Evolutionary conservation across 257 asterid genomes (phyloP).

Genomic region (Solanum peruvianum): DNA sequence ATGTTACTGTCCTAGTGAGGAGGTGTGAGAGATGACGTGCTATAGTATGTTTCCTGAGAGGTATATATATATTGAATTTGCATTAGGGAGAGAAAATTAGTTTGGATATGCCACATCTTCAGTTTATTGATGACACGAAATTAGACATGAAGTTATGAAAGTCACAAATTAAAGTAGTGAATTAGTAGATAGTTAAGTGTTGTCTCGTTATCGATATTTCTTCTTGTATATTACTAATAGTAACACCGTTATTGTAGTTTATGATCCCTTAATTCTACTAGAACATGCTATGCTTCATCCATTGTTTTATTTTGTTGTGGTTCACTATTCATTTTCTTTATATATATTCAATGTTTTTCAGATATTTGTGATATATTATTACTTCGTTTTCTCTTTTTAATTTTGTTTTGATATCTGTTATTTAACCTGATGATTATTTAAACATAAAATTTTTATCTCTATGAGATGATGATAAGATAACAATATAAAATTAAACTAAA

Average conservation of each 20-base stretch:
- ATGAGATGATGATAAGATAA: too few relatives aligned
- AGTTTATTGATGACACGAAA: accelerated
- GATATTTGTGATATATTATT: too few relatives aligned
- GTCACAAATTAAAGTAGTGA: background rate
- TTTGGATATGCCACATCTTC: too few relatives aligned
- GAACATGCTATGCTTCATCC: background rate
- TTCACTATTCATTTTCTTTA: too few relatives aligned
- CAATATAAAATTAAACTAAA: too few relatives aligned
- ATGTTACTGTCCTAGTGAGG: background rate
- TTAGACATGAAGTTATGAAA: background rate
- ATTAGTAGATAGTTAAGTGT: too few relatives aligned
- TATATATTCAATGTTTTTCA: too few relatives aligned
- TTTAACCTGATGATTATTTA: background rate
- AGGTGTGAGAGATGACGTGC: background rate
- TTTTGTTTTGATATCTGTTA: background rate
- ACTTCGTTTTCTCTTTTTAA: background rate
- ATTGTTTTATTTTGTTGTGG: background rate
- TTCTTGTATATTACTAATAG: background rate
- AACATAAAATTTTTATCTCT: too few relatives aligned
- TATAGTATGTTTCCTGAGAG: background rate
- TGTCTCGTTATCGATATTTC: background rate
- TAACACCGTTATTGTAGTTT: background rate
- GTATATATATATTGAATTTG: background rate
- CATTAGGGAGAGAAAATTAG: background rate
- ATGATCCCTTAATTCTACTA: background rate